Conservation (phyloP, 768 basidiomycete species). For the Ramaria sp. region DNA sequence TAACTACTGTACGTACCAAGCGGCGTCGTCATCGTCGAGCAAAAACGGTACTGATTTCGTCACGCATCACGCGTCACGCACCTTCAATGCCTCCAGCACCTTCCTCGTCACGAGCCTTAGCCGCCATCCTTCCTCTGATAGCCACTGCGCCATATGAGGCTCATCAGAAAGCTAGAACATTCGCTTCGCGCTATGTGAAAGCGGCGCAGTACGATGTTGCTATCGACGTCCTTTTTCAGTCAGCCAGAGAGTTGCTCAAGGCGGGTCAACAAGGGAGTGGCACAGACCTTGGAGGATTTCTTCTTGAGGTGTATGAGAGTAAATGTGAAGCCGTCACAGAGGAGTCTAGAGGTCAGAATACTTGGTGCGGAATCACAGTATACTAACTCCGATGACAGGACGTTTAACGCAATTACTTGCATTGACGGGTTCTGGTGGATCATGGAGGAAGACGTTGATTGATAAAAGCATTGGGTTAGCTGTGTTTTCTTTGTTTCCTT, state of each 20-base stretch:
- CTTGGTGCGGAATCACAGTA: not conserved
- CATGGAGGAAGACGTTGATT: constrained; percentile 87
- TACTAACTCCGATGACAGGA: constrained; percentile 31
- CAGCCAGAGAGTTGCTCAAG: constrained; percentile 81
- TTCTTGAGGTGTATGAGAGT: constrained; percentile 76
- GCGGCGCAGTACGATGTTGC: constrained; percentile 67
- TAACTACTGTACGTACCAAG: no score
- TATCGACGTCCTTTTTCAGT: constrained; percentile 88
- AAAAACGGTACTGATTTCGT: no score
- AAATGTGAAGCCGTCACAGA: constrained; percentile 64
- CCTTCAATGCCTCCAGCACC: constrained; percentile 12
- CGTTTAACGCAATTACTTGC: constrained; percentile 88
- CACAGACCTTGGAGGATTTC: constrained; percentile 67
- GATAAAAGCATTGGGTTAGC: constrained; percentile 74
- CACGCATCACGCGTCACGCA: not conserved
- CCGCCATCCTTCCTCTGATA: constrained; percentile 67
- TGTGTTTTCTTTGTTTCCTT: constrained; percentile 14
- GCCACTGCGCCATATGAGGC: constrained; percentile 77
- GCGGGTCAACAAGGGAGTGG: constrained; percentile 83
- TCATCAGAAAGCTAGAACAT: constrained; percentile 94
- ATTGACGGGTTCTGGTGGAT: constrained; percentile 61
- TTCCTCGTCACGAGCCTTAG: constrained; percentile 55
- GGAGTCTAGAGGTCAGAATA: constrained; percentile 63
- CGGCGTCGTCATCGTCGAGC: no score
- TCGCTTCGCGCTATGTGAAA: constrained; percentile 80